phyloP scores from a whole-genome alignment of 352 stramenopile genomes.

The Halophytophthora batemanensis region DNA sequence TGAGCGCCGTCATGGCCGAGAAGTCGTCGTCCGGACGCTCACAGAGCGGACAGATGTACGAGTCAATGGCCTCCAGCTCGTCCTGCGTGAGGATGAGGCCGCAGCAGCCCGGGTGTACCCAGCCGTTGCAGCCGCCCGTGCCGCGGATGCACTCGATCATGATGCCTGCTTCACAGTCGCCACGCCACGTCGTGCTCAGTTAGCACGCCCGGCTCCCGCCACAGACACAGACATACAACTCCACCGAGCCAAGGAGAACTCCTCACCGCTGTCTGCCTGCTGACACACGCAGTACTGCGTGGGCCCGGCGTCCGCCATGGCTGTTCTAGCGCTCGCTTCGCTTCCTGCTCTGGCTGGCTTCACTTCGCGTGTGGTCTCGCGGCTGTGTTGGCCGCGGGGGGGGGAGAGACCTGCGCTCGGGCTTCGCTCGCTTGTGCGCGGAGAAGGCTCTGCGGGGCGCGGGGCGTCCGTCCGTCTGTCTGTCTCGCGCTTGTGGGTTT shows the following conservation, averaged over 20 bases:
- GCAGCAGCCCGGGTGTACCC: slow-evolving; percentile 88
- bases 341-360: not conserved
- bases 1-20: slow-evolving; percentile 54
- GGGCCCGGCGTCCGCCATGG: slow-evolving; percentile 37
- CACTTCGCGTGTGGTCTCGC: too few relatives aligned
- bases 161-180: slow-evolving; percentile 51
- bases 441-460: not conserved
- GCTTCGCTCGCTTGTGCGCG: too few relatives aligned
- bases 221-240: slow-evolving; percentile 1
- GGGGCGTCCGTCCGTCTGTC: not conserved
- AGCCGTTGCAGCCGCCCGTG: slow-evolving; percentile 87
- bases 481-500: too few relatives aligned
- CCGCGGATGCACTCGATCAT: slow-evolving; percentile 94
- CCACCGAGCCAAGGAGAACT: not conserved
- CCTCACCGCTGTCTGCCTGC: slow-evolving; percentile 68
- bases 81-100: slow-evolving; percentile 82
- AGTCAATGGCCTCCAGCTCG: slow-evolving; percentile 81
- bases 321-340: not conserved
- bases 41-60: slow-evolving; percentile 84
- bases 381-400: not conserved
- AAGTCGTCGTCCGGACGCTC: slow-evolving; percentile 72
- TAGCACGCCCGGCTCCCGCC: not conserved
- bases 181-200: not conserved
- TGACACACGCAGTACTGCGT: slow-evolving; percentile 85
- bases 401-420: not conserved